Evolutionary conservation across 2,329 filamentous ascomycete genomes (phyloP), one percentile per base, ranked within the genome.

Genomic region (Orbilia quercus): DNA sequence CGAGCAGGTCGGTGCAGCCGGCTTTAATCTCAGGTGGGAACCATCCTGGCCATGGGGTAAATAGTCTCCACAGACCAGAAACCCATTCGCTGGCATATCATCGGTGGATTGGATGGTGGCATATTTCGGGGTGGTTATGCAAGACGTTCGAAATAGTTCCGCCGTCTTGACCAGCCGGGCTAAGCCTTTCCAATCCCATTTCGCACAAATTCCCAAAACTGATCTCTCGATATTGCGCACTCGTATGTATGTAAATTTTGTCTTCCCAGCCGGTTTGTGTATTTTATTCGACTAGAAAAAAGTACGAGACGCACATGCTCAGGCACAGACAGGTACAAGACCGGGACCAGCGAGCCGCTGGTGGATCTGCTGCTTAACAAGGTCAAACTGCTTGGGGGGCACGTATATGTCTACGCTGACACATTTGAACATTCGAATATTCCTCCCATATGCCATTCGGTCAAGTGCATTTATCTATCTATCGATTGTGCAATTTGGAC

Each of bases 21-120:
- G 69, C 69, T 73, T 73, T 73, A 73, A 73, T 73, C 69, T 73
- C 34, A 40, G 60, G 60, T 66, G 60, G 69, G 69, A 60, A 71
- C 67, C 47, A 73, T 73, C 69, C 69, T 73, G 53, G 69, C 47
- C 34, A 65, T 66, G 60, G 69, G 69, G 54, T 60, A 66, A 73
- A 59, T 28, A 23, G 69, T 73, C 31, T 73, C 69, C 69, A 73
- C 69, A 55, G 60, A 66, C 47, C 60, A 65, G 53, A 73, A 66
- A 66, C 60, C 47, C 50, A 65, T 62, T 73, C 54, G 69, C 40
- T 73, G 60, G 69, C 60, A 65, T 53, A 48, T 40, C 54, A 65
- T 66, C 64, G 64, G 64, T 62, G 64, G 64, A 69, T 69, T 55
- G 54, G 69, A 66, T 73, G 69, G 69, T 73, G 69, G 69, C 69